These are phyloP conservation scores for Fusarium nisikadoi DNA, from an alignment of 2,329 filamentous ascomycete species.

Conservation along the genomic window DNA sequence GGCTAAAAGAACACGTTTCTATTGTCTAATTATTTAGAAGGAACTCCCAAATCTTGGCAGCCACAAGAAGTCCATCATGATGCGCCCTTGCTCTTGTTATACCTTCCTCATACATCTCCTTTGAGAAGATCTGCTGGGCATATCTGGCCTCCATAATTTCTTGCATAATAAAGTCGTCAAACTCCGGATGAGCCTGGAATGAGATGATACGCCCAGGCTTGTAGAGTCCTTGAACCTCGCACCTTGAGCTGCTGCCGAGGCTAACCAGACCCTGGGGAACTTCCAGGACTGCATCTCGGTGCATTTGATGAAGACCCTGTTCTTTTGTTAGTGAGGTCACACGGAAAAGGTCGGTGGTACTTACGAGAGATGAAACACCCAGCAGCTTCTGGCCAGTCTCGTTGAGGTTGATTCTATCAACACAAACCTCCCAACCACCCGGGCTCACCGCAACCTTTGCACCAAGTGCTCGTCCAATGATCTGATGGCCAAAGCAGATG, in stretches of 20 bases:
- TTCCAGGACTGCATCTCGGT: conserved; percentile 54
- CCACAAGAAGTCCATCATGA: conserved; percentile 46
- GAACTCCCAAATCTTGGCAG: conserved; percentile 45
- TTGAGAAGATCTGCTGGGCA: conserved; percentile 41
- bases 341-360: rapidly evolving
- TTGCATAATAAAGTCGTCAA: conserved; percentile 51
- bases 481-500: conserved; percentile 60
- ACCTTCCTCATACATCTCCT: conserved; percentile 43
- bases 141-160: conserved; percentile 45
- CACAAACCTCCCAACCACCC: conserved; percentile 56
- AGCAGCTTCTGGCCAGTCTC: conserved; percentile 52
- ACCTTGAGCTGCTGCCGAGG: conserved; percentile 52
- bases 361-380: conserved; percentile 43
- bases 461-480: conserved; percentile 55
- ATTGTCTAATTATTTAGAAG: conserved; percentile 4
- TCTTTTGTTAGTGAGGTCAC: background rate
- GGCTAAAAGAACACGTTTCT: rapidly evolving
- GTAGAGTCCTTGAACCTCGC: conserved; percentile 55
- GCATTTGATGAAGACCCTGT: conserved; percentile 56
- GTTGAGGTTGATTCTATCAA: conserved; percentile 51
- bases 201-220: conserved; percentile 49
- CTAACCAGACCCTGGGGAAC: conserved; percentile 51
- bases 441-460: conserved; percentile 51
- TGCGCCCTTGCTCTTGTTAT: conserved; percentile 40
- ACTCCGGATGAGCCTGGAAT: conserved; percentile 58